Evolutionary conservation across 306 rosid species (phyloP).

Genomic region (Lathyrus sativus): DNA sequence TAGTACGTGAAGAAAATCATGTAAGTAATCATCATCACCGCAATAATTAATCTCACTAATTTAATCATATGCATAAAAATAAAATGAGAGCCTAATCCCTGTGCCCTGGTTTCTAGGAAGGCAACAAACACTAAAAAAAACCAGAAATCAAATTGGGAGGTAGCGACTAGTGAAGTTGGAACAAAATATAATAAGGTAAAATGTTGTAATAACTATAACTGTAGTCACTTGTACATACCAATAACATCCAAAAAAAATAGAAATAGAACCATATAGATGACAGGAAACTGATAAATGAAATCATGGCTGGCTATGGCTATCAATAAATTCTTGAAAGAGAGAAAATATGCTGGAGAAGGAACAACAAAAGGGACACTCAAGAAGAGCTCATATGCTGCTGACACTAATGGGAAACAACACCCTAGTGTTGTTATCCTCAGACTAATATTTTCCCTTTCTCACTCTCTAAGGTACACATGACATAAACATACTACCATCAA

Average conservation of each 20-base stretch:
- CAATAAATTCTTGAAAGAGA: slow-evolving; percentile 35
- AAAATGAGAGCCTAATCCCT: background rate
- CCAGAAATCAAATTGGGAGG: slow-evolving; percentile 3
- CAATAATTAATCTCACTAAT: background rate
- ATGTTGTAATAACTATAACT: slow-evolving; percentile 44
- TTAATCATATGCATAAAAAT: background rate
- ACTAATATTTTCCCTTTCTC: slow-evolving; percentile 36
- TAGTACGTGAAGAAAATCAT: background rate
- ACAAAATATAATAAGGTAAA: slow-evolving; percentile 25
- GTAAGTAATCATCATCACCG: no score
- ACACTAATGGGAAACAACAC: slow-evolving; percentile 37
- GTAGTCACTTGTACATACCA: slow-evolving; percentile 39
- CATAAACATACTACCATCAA: slow-evolving; percentile 11
- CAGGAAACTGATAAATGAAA: slow-evolving; percentile 40
- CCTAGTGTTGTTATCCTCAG: slow-evolving; percentile 31
- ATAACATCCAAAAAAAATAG: slow-evolving; percentile 37
- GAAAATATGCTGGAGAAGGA: background rate
- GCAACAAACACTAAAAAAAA: background rate
- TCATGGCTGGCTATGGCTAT: slow-evolving; percentile 29
- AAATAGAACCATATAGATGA: slow-evolving; percentile 38
- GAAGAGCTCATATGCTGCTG: slow-evolving; percentile 20
- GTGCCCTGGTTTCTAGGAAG: background rate
- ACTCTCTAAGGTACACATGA: slow-evolving; percentile 37
- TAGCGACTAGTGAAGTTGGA: background rate
- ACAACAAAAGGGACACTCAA: slow-evolving; percentile 20